These are phyloP conservation scores for Xylaria multiplex DNA, from an alignment of 2,329 filamentous ascomycete species.

Conservation along the genomic window DNA sequence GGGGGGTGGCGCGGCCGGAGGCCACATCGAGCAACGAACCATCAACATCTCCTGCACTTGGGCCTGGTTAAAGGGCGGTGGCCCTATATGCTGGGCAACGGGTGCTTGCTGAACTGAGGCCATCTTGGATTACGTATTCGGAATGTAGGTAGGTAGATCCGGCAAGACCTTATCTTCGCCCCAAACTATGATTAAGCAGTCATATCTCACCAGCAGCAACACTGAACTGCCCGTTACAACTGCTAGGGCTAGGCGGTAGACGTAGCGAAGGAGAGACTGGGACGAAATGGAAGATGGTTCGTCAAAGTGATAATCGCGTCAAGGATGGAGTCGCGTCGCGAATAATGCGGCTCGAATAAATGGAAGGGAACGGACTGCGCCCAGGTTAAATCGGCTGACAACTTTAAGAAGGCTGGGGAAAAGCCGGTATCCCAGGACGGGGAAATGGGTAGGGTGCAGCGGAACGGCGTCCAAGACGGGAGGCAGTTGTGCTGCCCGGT, in stretches of 20 bases:
- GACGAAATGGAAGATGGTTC: background rate
- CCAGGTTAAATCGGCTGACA: constrained; percentile 13
- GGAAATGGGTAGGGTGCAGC: constrained; percentile 32
- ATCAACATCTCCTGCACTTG: constrained; percentile 79
- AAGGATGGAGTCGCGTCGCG: constrained; percentile 37
- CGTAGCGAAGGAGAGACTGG: background rate
- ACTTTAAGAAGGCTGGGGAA: constrained; percentile 21
- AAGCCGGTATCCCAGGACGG: constrained; percentile 19
- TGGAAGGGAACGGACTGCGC: constrained; percentile 20
- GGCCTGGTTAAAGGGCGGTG: constrained; percentile 74
- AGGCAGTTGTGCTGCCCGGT: constrained; percentile 34
- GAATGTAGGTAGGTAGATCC: constrained; percentile 37
- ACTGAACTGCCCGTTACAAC: constrained; percentile 28
- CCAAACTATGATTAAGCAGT: constrained; percentile 41
- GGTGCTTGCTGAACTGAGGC: constrained; percentile 81
- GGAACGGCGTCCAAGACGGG: constrained; percentile 21
- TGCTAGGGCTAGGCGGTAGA: constrained; percentile 14
- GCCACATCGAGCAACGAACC: constrained; percentile 53
- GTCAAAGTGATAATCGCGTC: constrained; percentile 29
- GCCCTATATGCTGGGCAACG: constrained; percentile 72
- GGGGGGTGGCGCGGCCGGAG: background rate
- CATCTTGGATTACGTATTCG: constrained; percentile 63
- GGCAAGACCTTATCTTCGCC: constrained; percentile 39
- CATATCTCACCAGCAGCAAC: constrained; percentile 45
- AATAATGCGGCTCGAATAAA: constrained; percentile 24